Conservation (phyloP, 495 filamentous ascomycete species). For the Xylaria sp. region DNA sequence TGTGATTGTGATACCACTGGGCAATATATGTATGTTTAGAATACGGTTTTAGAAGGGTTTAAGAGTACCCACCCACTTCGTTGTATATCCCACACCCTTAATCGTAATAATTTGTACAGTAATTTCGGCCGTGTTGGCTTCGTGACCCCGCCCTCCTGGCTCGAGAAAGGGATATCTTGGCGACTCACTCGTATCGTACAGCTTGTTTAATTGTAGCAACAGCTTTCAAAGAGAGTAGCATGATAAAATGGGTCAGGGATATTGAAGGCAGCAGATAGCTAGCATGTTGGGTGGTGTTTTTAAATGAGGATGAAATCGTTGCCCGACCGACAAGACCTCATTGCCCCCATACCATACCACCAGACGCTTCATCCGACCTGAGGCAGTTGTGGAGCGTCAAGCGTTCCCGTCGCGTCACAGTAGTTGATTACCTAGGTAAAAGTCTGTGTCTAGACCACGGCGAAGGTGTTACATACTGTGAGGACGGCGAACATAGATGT, state of each 20-base stretch:
- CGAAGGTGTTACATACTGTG: not conserved
- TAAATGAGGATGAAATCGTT: not conserved
- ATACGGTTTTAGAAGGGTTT: not conserved
- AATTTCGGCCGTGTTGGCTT: not conserved
- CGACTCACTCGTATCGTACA: not conserved
- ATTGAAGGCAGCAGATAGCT: not conserved
- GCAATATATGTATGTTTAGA: conserved; percentile 4
- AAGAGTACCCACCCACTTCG: not conserved
- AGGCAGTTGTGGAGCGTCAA: not conserved
- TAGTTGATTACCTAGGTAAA: not conserved
- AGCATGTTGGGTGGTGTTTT: not conserved
- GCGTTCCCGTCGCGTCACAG: not conserved
- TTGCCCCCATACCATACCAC: not conserved
- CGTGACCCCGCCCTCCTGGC: too few species aligned
- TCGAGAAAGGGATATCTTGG: not conserved
- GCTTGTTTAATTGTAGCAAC: not conserved
- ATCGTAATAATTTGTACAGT: conserved; percentile 17
- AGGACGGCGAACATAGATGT: conserved; percentile 5
- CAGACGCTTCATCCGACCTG: not conserved
- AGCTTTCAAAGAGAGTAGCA: not conserved
- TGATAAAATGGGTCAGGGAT: not conserved
- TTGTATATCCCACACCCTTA: conserved; percentile 17
- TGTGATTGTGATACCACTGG: conserved; percentile 26
- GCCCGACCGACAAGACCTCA: not conserved
- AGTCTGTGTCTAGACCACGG: too few species aligned